phyloP scores from a whole-genome alignment of 1,139 yeast species.

The Kurtzmaniella natalensis region DNA sequence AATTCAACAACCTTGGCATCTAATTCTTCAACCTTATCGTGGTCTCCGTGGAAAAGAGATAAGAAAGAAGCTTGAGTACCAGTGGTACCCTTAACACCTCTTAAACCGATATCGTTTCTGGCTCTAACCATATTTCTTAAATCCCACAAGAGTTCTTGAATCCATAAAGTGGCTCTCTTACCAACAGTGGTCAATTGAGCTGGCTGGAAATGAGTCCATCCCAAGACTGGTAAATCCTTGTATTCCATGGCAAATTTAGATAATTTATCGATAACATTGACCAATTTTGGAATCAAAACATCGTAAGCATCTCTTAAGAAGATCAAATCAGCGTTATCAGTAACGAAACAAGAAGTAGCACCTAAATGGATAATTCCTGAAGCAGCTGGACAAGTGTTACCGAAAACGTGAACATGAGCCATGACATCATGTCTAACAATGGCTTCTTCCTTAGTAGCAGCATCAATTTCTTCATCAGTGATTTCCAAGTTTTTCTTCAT shows the following conservation, averaged over 20 bases:
- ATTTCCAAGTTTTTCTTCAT: slow-evolving; percentile 73
- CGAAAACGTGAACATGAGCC: slow-evolving; percentile 98
- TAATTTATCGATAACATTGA: slow-evolving; percentile 89
- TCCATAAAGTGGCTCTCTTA: slow-evolving; percentile 96
- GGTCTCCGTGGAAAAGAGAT: slow-evolving; percentile 92
- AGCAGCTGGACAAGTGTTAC: slow-evolving; percentile 89
- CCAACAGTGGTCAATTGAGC: slow-evolving; percentile 99
- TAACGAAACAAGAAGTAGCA: slow-evolving; percentile 96
- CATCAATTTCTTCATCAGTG: slow-evolving; percentile 88
- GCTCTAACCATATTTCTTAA: slow-evolving; percentile 94
- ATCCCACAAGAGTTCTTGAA: slow-evolving; percentile 97
- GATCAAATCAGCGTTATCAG: slow-evolving; percentile 96
- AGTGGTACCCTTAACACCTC: slow-evolving; percentile 99
- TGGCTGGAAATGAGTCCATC: slow-evolving; percentile 99
- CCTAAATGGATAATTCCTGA: slow-evolving; percentile 98
- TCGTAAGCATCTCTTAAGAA: slow-evolving; percentile 95
- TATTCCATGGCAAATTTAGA: slow-evolving; percentile 82
- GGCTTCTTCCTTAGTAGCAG: slow-evolving; percentile 90
- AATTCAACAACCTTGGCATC: slow-evolving; percentile 91
- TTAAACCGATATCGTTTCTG: slow-evolving; percentile 89
- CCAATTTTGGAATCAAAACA: slow-evolving; percentile 86
- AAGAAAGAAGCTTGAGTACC: slow-evolving; percentile 98
- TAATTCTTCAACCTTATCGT: slow-evolving; percentile 88
- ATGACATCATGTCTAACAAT: slow-evolving; percentile 98
- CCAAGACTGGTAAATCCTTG: slow-evolving; percentile 94